Evolutionary conservation across 2,329 filamentous ascomycete species (phyloP).

Genomic region (Neurospora sp.): DNA sequence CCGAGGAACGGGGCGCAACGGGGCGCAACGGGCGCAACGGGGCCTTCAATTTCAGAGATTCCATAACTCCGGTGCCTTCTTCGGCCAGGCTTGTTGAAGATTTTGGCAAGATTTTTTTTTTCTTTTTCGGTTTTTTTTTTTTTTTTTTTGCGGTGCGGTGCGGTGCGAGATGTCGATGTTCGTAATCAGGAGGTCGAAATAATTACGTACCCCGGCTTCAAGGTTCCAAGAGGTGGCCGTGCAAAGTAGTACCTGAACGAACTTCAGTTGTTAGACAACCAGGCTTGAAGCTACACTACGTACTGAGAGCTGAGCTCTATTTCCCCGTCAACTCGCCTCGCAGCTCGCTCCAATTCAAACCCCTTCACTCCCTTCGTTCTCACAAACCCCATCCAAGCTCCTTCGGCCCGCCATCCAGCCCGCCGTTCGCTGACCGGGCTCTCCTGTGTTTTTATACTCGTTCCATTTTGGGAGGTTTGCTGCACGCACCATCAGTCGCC

Average conservation of each 20-base stretch:
- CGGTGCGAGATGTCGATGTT: not conserved
- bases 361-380: not conserved
- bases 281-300: not conserved
- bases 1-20: not conserved
- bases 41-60: not conserved
- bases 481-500: not conserved
- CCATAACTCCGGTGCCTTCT: not conserved
- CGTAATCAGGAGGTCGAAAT: not conserved
- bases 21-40: not conserved
- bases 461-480: not conserved
- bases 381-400: not conserved
- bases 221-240: not conserved
- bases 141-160: not conserved
- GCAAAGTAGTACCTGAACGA: not conserved
- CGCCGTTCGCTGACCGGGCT: not conserved
- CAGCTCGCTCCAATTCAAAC: not conserved
- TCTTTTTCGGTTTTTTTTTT: not conserved
- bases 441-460: not conserved
- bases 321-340: not conserved
- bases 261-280: not conserved
- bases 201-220: not conserved
- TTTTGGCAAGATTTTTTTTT: not conserved
- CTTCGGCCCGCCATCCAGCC: not conserved
- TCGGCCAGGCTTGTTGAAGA: not conserved
- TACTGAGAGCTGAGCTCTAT: not conserved